Base-by-base conservation (phyloP, 2,329 filamentous ascomycete species). In the Xylaria arbuscula region DNA sequence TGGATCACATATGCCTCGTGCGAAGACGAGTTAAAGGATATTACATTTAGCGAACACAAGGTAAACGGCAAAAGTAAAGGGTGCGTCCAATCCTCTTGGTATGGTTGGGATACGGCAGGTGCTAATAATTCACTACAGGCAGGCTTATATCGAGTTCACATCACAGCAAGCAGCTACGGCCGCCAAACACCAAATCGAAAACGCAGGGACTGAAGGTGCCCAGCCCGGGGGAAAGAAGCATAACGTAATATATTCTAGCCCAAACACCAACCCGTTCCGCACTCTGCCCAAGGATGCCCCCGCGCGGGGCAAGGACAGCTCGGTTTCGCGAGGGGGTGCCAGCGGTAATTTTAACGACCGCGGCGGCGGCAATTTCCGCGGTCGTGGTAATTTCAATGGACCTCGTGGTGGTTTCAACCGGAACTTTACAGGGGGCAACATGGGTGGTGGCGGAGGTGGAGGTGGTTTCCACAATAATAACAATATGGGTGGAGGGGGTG, bases 11-110 rank as follows among this genome's bases (percentile, higher is more conserved):
- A 92, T 72, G 93, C 92, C n/a, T 88, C 87, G 1, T 93, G 89
- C 73, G 96, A 98, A 79, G 87, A 90, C 54, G 93, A 97, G 76
- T 83, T 98, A 19, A 94, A 93, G 76, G 96, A 98, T 69, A 89
- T 99, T 60, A 97, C 94, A 0, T 99, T 98, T 80, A 98, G 93
- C 76, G 96, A 99, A 80, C 96, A 98, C 81, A 99, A 99, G 79
- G 94, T 98, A 56, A 99, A 99, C 74, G 96, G 96, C 74, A 99
- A 99, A 83, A 97, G 93, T 82, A 98, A 98, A 84, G 95, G 96
- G 94, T 97, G 86, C 72, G 89, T 81, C 45, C 13, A 34, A 45
- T 28, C 15, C 28, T 50, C 24, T 45, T 53, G 13, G 2, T 28
- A 42, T 47, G 6, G 13, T 17, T 28, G 47, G 15, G 13, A 17